These are phyloP conservation scores for Glebionis coronaria DNA, from an alignment of 129 eudicot species.

Conservation along the genomic window DNA sequence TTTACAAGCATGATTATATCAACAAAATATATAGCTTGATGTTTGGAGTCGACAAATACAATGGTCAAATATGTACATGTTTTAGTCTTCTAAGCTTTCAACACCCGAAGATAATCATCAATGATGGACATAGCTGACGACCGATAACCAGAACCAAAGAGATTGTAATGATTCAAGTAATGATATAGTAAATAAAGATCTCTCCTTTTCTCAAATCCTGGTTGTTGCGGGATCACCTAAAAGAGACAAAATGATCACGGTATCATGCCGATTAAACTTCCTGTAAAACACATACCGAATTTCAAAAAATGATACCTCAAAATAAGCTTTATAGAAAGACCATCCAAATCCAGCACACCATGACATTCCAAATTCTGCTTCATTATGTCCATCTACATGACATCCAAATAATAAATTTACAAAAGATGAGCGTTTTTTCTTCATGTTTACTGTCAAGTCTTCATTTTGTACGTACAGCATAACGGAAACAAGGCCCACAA, in stretches of 20 bases:
- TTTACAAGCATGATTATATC: neutral
- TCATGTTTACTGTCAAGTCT: too few relatives aligned
- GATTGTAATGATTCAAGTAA: conserved; percentile 95
- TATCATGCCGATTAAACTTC: neutral
- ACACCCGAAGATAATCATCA: conserved; percentile 62
- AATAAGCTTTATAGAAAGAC: conserved; percentile 78
- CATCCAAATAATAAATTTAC: conserved; percentile 6
- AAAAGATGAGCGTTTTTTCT: too few relatives aligned
- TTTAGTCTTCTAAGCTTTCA: conserved; percentile 33
- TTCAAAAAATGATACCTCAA: conserved; percentile 50
- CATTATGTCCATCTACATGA: conserved; percentile 86
- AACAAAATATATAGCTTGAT: neutral
- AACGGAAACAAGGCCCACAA: too few relatives aligned
- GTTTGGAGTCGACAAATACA: neutral
- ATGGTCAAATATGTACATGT: neutral
- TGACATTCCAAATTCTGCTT: conserved; percentile 99
- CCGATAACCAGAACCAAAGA: conserved; percentile 90
- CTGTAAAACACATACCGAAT: neutral
- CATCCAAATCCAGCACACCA: conserved; percentile 99
- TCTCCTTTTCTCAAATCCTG: conserved; percentile 88
- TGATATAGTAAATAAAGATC: conserved; percentile 91
- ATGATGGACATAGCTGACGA: conserved; percentile 94
- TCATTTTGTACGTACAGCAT: too few relatives aligned
- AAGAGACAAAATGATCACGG: neutral
- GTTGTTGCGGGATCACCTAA: conserved; percentile 96